phyloP scores from a whole-genome alignment of 805 yeast species.

The Kodamaea leandrae region DNA sequence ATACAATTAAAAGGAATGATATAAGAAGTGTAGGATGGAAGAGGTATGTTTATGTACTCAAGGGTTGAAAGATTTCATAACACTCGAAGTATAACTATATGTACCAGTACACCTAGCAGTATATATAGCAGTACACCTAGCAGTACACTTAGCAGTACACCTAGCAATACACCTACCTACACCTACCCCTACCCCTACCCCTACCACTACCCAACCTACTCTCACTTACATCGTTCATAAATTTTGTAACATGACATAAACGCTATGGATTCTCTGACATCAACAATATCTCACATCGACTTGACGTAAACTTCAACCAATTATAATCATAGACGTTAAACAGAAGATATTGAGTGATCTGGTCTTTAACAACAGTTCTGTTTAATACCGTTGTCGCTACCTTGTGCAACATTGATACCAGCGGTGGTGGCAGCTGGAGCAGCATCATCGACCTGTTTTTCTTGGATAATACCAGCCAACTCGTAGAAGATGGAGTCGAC shows the following conservation, averaged over 20 bases:
- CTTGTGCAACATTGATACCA: slow-evolving; percentile 41
- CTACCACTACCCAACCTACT: too few species aligned
- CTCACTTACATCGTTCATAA: too few species aligned
- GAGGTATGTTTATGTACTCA: not conserved
- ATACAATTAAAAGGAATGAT: slow-evolving; percentile 1
- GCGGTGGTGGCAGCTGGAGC: slow-evolving; percentile 25
- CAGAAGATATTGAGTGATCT: not conserved
- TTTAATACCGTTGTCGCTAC: slow-evolving; percentile 24
- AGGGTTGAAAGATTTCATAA: too few species aligned
- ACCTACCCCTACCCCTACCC: too few species aligned
- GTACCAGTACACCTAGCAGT: too few species aligned
- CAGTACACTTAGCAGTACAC: too few species aligned
- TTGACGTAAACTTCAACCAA: not conserved
- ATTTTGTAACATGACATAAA: too few species aligned
- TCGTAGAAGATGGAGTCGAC: slow-evolving; percentile 91
- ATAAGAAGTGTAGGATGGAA: not conserved
- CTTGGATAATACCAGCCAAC: slow-evolving; percentile 82
- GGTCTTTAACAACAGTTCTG: slow-evolving; percentile 37
- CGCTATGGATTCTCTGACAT: too few species aligned
- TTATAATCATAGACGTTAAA: slow-evolving; percentile 4
- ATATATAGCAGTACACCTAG: too few species aligned
- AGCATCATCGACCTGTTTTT: slow-evolving; percentile 54
- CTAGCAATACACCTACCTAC: too few species aligned
- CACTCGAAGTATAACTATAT: too few species aligned
- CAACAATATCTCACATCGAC: too few species aligned